Evolutionary conservation across 169 alveolate genomes (phyloP).

Genomic region (Blepharisma undulans): DNA sequence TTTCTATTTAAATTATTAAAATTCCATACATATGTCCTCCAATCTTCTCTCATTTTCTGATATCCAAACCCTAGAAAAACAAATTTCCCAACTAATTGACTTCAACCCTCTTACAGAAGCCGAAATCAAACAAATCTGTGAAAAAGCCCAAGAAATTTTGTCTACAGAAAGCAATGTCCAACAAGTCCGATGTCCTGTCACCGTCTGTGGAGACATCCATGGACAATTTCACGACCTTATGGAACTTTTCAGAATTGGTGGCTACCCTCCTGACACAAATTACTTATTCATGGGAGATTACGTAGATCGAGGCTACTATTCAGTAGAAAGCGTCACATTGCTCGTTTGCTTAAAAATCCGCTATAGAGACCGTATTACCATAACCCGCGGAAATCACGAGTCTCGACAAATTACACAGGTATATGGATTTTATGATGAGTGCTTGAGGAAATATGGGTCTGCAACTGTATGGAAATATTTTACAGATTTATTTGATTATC

Average conservation of each 20-base stretch:
- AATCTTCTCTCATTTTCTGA: conserved; percentile 1
- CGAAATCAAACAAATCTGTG: conserved; percentile 67
- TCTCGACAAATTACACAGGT: conserved; percentile 96
- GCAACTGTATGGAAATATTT: conserved; percentile 94
- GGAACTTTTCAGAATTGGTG: conserved; percentile 90
- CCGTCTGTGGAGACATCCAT: conserved; percentile 97
- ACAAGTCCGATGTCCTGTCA: conserved; percentile 91
- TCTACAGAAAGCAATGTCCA: conserved; percentile 85
- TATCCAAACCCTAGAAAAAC: conserved; percentile 48
- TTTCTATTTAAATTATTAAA: too few relatives aligned
- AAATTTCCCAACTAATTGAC: conserved; percentile 59
- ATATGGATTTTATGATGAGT: conserved; percentile 97
- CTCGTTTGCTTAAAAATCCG: conserved; percentile 92
- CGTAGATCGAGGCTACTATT: conserved; percentile 98
- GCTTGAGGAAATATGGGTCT: conserved; percentile 96
- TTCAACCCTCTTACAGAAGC: conserved; percentile 73
- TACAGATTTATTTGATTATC: conserved; percentile 95
- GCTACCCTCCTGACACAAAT: conserved; percentile 93
- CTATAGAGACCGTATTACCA: conserved; percentile 94
- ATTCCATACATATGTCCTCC: background rate
- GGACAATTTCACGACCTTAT: conserved; percentile 97
- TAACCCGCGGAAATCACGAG: conserved; percentile 97
- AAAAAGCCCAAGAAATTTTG: conserved; percentile 84
- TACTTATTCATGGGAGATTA: conserved; percentile 99
- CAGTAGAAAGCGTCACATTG: conserved; percentile 93